These are phyloP conservation scores for Bondarzewia mesenterica DNA, from an alignment of 1,284 basidiomycete species.

Conservation along the genomic window DNA sequence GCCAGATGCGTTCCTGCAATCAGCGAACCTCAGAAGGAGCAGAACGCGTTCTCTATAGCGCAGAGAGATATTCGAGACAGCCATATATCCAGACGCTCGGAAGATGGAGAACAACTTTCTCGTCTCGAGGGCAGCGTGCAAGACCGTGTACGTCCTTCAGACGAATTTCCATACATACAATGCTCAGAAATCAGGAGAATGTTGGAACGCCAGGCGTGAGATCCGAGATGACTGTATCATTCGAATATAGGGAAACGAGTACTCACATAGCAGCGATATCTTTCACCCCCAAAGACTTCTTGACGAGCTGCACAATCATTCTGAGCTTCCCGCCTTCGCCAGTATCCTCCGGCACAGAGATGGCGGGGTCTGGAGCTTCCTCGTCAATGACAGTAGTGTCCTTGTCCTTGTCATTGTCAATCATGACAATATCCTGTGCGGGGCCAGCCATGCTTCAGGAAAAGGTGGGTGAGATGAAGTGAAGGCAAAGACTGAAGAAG, in stretches of 20 bases:
- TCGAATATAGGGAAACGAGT: neutral
- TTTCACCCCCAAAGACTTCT: conserved; percentile 83
- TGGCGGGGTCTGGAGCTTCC: conserved; percentile 36
- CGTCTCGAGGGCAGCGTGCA: too few relatives aligned
- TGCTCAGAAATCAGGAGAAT: too few relatives aligned
- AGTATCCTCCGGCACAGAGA: conserved; percentile 71
- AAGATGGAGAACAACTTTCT: too few relatives aligned
- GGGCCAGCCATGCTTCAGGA: neutral
- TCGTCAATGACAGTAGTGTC: conserved; percentile 30
- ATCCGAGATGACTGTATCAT: neutral
- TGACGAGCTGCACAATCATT: conserved; percentile 83
- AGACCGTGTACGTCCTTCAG: too few relatives aligned
- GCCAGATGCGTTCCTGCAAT: too few relatives aligned
- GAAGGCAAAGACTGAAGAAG: too few relatives aligned
- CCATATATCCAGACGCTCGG: too few relatives aligned
- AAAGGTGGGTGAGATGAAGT: too few relatives aligned
- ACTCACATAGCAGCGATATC: conserved; percentile 83
- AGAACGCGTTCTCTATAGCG: too few relatives aligned
- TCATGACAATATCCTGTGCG: neutral
- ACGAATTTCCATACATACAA: too few relatives aligned
- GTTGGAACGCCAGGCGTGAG: neutral
- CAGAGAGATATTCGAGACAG: too few relatives aligned
- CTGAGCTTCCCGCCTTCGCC: conserved; percentile 86
- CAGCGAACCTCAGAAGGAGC: too few relatives aligned
- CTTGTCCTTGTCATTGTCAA: conserved; percentile 31